A percentile compares a stretch with the other conserved stretches of the same genome.
These are phyloP conservation scores for Raphanus hybrid DNA, from an alignment of 441 rosid species.

Conservation along the genomic window DNA sequence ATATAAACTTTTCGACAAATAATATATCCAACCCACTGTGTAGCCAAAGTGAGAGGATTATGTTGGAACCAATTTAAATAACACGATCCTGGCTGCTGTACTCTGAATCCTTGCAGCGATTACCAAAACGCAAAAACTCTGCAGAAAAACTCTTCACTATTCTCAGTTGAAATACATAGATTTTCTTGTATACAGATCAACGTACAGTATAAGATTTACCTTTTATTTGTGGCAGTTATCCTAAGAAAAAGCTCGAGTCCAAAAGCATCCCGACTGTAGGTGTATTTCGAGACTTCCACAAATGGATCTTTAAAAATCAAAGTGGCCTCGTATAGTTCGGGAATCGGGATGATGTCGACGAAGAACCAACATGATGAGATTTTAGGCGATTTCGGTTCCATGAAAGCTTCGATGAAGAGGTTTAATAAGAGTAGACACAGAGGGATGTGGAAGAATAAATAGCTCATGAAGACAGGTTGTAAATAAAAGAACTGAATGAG, in stretches of 20 bases:
- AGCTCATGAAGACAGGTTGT: not conserved
- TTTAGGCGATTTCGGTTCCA: not conserved
- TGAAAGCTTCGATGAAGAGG: not conserved
- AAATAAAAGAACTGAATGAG: no score
- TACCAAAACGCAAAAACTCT: constrained; percentile 98
- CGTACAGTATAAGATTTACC: constrained; percentile 47
- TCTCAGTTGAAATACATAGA: no score
- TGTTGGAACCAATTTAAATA: no score
- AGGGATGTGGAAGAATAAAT: not conserved
- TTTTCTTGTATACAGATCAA: no score
- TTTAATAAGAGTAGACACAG: not conserved
- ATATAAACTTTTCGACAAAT: constrained; percentile 9
- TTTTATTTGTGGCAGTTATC: constrained; percentile 88
- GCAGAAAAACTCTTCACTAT: constrained; percentile 38
- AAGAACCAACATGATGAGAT: not conserved
- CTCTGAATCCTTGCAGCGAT: constrained; percentile 98
- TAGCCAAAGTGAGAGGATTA: no score
- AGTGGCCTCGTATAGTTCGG: not conserved
- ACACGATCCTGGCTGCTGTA: constrained; percentile 58
- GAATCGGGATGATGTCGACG: not conserved
- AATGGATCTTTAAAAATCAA: not conserved
- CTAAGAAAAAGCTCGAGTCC: constrained; percentile 31
- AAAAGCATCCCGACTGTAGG: not conserved
- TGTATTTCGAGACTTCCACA: not conserved
- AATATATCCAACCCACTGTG: no score